Evolutionary conservation across 306 rosid genomes (phyloP), one percentile per base, ranked within the genome.

Genomic region (Styphnolobium japonicum): DNA sequence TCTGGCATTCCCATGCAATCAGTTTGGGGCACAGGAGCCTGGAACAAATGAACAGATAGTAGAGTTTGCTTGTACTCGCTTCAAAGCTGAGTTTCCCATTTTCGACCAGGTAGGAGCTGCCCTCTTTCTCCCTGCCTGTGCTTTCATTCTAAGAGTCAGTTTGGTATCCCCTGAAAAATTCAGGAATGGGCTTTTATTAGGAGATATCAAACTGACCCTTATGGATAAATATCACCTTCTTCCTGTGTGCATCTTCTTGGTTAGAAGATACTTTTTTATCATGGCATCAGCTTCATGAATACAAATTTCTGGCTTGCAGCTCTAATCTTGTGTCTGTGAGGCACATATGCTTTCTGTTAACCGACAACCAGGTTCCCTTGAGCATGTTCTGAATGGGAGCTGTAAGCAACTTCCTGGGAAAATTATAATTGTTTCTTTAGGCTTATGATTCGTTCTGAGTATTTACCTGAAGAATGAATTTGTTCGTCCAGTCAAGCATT

Each of bases 1-100:
- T 83, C 88, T 90, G 65, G 97, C 97, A 79, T 92, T 92, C 71
- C 93, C 93, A 1, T 92, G 94, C 91, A 92, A 92, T 71, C 97
- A 92, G 74, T 90, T 92, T 84, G 97, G 94, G 73, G 86, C 88
- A 76, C 91, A 92, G 81, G 97, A 92, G 77, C 97, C 97, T 55
- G 94, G 97, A 31, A 68, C 75, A 71, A 92, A 88, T 60, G 97
- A 92, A 3, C 80, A 90, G 87, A 92, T 92, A 46, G 49, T 90
- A n/a, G 88, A 90, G 81, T 87, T 88, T 78, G 93, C 94, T 29
- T 92, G 97, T 71, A 92, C 94, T 72, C 97, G 92, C 83, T 92
- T 92, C 18, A 92, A 85, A 86, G 94, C 97, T 0, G 91, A 90
- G 82, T 90, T 74, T 77, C 97, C 97, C 78, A 92, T 92, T 79